A percentile compares a stretch with the other conserved stretches of the same genome.
These are phyloP conservation scores for Phaffomyces opuntiae DNA, from an alignment of 805 yeast species.

Conservation along the genomic window DNA sequence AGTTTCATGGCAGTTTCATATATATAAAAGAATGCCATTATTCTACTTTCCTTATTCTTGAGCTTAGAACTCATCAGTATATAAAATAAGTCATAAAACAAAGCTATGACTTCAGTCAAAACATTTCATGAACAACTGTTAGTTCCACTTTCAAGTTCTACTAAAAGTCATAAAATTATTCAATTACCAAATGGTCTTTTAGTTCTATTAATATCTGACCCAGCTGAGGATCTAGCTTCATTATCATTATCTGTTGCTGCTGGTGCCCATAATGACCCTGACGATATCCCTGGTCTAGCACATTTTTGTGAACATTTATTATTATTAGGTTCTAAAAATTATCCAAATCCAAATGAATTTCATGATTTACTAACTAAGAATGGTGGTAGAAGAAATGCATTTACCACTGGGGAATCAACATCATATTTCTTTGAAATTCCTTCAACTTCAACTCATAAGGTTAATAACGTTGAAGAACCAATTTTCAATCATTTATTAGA, in stretches of 20 bases:
- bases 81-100: neutral
- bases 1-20: neutral
- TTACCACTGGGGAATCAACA: conserved; percentile 62
- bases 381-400: conserved; percentile 62
- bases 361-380: conserved; percentile 35
- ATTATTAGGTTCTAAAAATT: conserved; percentile 48
- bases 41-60: neutral
- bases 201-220: conserved; percentile 69
- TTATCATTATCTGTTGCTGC: conserved; percentile 69
- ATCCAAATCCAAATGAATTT: conserved; percentile 40
- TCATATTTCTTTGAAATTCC: conserved; percentile 61
- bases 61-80: too few relatives aligned
- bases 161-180: conserved; percentile 37
- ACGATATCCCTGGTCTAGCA: conserved; percentile 68
- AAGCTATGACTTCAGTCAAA: conserved; percentile 8
- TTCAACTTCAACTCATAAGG: conserved; percentile 23
- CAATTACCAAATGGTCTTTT: conserved; percentile 62
- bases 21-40: neutral
- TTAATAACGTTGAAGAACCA: conserved; percentile 18
- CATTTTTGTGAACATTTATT: conserved; percentile 83
- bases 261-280: conserved; percentile 80
- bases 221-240: conserved; percentile 54
- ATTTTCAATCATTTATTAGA: conserved; percentile 39
- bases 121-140: conserved; percentile 14
- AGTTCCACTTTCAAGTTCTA: conserved; percentile 31